Evolutionary conservation across 2,329 filamentous ascomycete species (phyloP), one percentile per base, ranked within the genome.

Genomic region (Penicillium corylophilum): DNA sequence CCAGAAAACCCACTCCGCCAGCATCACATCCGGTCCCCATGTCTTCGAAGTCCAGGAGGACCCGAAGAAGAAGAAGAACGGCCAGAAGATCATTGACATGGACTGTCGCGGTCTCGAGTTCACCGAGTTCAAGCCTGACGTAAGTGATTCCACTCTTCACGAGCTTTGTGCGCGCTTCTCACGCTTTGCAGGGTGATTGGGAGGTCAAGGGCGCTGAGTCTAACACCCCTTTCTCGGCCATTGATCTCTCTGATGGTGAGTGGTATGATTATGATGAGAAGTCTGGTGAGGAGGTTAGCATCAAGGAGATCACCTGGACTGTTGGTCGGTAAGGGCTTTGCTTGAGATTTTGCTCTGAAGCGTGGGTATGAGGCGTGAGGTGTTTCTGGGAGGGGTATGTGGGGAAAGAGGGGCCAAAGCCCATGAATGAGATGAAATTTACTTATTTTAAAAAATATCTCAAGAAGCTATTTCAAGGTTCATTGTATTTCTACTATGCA

Each of bases 251-350:
- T 0, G 94, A 99, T 24, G 93, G 89, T 23, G 94, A 99, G 64
- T 99, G 94, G 94, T 99, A 88, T 72, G 93, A 97, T 64, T 99
- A 97, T 65, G 92, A 97, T 62, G 92, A 97, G 74, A 96, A 97
- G 77, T 82, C 89, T 0, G 82, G 87, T 0, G 90, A 95, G 44
- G 92, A 97, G 72, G 92, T 96, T 42, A 94, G 89, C 71, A 91
- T 96, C 70, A 93, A 90, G 69, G 89, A 94, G 26, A 72, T 96
- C 49, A 89, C 83, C 55, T 99, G 91, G 90, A 86, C 91, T 60
- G 88, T 99, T 60, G 81, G 83, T 58, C 81, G 90, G 31, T 94
- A 68, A 80, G 41, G 9, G 22, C 5, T 41, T 23, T 24, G 38
- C 20, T 23, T 41, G 22, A 12, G 39, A 26, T 18, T 13, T 10